Evolutionary conservation across 2,329 filamentous ascomycete species (phyloP).

Genomic region (Pseudogymnoascus sp.): DNA sequence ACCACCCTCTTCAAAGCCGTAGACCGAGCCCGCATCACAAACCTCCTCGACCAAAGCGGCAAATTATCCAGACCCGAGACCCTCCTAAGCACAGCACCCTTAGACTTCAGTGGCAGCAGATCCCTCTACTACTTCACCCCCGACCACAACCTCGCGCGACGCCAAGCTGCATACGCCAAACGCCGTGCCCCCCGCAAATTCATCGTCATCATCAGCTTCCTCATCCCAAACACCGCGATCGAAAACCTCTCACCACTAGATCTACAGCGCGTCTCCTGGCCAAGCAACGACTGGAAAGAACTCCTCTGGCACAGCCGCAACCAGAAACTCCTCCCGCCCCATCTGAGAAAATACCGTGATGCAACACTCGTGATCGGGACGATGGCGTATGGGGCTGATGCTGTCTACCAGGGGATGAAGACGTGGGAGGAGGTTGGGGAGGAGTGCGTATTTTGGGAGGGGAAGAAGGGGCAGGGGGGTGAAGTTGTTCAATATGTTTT

Average conservation of each 20-base stretch:
- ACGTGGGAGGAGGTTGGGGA: neutral
- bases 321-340: neutral
- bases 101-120: neutral
- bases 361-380: neutral
- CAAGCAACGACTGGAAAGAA: neutral
- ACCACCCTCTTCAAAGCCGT: neutral
- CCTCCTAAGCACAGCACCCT: neutral
- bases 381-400: neutral
- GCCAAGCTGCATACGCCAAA: neutral
- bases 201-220: neutral
- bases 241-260: neutral
- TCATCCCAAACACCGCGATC: neutral
- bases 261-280: neutral
- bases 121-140: neutral
- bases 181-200: neutral
- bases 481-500: neutral
- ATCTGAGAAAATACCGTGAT: neutral
- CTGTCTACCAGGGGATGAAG: neutral
- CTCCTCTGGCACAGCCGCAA: neutral
- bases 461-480: neutral
- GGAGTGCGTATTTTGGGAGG: neutral
- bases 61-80: neutral
- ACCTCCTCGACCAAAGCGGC: neutral
- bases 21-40: neutral
- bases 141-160: neutral